These are phyloP conservation scores for Fusarium torreyae DNA, from an alignment of 2,329 filamentous ascomycete genomes.

Conservation along the genomic window DNA sequence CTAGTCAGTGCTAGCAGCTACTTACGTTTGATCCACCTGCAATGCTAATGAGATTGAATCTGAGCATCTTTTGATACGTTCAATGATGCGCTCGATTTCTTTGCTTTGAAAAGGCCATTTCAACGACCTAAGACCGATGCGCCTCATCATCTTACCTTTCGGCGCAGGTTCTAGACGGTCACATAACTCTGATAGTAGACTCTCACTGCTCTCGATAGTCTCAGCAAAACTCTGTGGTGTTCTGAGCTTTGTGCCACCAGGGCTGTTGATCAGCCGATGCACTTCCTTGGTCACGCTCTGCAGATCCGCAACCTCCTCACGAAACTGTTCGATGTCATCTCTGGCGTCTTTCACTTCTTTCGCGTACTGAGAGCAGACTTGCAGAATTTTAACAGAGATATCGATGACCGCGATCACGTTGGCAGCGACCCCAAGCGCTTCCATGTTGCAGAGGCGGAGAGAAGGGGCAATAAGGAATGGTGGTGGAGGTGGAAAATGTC, in stretches of 20 bases:
- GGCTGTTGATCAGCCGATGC: constrained; percentile 48
- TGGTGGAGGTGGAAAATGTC: no score
- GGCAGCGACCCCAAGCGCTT: constrained; percentile 53
- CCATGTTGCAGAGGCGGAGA: constrained; percentile 20
- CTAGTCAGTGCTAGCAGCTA: no score
- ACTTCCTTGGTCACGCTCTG: constrained; percentile 47
- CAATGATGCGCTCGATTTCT: constrained; percentile 42
- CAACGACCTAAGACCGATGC: constrained; percentile 53
- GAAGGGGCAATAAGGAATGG: no score
- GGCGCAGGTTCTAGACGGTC: constrained; percentile 12
- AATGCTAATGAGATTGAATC: constrained; percentile 51
- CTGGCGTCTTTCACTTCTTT: constrained; percentile 52
- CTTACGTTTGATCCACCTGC: constrained; percentile 55
- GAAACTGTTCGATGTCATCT: constrained; percentile 54
- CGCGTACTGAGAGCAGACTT: constrained; percentile 56
- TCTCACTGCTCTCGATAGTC: constrained; percentile 3
- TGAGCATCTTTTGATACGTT: constrained; percentile 49
- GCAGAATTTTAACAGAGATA: constrained; percentile 55
- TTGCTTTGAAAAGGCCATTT: constrained; percentile 55
- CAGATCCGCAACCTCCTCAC: constrained; percentile 49
- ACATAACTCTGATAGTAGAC: neutral
- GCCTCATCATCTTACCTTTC: constrained; percentile 50
- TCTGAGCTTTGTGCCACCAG: constrained; percentile 10
- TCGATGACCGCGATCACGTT: constrained; percentile 58
- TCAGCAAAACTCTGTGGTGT: neutral